Percentiles rank a stretch among this genome's conserved stretches.
Evolutionary conservation across 2,329 filamentous ascomycete species (phyloP).

Genomic region (Aspergillus fumigatus): DNA sequence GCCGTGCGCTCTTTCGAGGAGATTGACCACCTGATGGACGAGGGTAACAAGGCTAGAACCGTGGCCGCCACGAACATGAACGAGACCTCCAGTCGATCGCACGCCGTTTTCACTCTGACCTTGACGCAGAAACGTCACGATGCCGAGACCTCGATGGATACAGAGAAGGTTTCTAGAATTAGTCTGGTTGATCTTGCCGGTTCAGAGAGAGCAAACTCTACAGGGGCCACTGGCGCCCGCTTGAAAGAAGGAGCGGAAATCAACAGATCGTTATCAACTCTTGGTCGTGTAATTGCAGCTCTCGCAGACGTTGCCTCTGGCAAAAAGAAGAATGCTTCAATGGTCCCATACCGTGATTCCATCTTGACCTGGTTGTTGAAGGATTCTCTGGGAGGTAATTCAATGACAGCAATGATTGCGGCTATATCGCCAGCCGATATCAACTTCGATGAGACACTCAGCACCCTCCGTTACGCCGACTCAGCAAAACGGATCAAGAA

Average conservation of each 20-base stretch:
- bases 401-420: conserved; percentile 99
- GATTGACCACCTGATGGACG: conserved; percentile 97
- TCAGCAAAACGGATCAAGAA: conserved; percentile 99
- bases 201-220: conserved; percentile 95
- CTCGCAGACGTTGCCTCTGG: conserved; percentile 84
- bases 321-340: conserved; percentile 67
- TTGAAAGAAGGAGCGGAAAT: conserved; percentile 98
- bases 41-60: conserved; percentile 97
- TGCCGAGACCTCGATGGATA: conserved; percentile 88
- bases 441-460: conserved; percentile 96
- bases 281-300: conserved; percentile 95
- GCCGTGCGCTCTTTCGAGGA: conserved; percentile 90
- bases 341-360: conserved; percentile 96
- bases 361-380: conserved; percentile 95
- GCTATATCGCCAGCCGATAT: conserved; percentile 97
- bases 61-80: conserved; percentile 99
- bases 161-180: conserved; percentile 97
- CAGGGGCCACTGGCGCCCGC: conserved; percentile 88
- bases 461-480: conserved; percentile 92
- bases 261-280: conserved; percentile 91
- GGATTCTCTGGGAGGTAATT: conserved; percentile 95
- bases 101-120: conserved; percentile 95
- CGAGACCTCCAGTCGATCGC: conserved; percentile 95
- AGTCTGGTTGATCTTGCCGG: conserved; percentile 96
- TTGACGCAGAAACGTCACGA: conserved; percentile 92